Conservation (phyloP, 345 rosid species). For the Clausena lansium region DNA sequence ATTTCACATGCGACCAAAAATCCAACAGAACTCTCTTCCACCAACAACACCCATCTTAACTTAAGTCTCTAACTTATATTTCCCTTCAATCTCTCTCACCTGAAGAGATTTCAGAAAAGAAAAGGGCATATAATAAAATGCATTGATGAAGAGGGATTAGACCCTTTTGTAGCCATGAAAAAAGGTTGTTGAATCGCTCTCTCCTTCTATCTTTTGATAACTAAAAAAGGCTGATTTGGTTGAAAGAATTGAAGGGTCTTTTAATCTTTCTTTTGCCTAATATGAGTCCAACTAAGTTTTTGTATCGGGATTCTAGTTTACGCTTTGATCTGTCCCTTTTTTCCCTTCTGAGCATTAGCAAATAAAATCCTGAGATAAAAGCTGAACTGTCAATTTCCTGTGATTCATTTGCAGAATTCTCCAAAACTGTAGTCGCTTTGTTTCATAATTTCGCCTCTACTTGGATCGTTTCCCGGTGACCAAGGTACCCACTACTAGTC, state of each 20-base stretch:
- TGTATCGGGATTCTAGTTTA: slow-evolving; percentile 28
- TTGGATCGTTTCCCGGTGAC: slow-evolving; percentile 57
- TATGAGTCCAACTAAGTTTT: slow-evolving; percentile 30
- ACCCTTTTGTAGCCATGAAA: slow-evolving; percentile 36
- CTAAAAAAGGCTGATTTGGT: slow-evolving; percentile 27
- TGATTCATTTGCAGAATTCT: slow-evolving; percentile 43
- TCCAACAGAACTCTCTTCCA: slow-evolving; percentile 21
- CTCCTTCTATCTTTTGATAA: slow-evolving; percentile 9
- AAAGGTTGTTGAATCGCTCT: slow-evolving; percentile 10
- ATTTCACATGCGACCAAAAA: slow-evolving; percentile 60
- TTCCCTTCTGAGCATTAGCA: slow-evolving; percentile 9
- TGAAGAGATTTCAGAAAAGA: slow-evolving; percentile 1
- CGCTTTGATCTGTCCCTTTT: slow-evolving; percentile 44
- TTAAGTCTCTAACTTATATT: not conserved
- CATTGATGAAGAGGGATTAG: slow-evolving; percentile 11
- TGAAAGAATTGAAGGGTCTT: slow-evolving; percentile 3
- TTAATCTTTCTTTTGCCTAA: slow-evolving; percentile 22
- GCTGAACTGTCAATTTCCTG: slow-evolving; percentile 52
- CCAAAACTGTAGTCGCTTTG: slow-evolving; percentile 16
- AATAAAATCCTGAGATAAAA: slow-evolving; percentile 40
- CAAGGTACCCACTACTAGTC: slow-evolving; percentile 60
- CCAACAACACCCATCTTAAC: not conserved
- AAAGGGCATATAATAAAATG: not conserved
- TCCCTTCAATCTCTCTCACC: slow-evolving; percentile 11
- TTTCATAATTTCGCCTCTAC: slow-evolving; percentile 14